Percentiles rank a stretch among this genome's conserved stretches.
Conservation (phyloP, 2,329 filamentous ascomycete species). For the Phaeosphaeriaceae sp. region DNA sequence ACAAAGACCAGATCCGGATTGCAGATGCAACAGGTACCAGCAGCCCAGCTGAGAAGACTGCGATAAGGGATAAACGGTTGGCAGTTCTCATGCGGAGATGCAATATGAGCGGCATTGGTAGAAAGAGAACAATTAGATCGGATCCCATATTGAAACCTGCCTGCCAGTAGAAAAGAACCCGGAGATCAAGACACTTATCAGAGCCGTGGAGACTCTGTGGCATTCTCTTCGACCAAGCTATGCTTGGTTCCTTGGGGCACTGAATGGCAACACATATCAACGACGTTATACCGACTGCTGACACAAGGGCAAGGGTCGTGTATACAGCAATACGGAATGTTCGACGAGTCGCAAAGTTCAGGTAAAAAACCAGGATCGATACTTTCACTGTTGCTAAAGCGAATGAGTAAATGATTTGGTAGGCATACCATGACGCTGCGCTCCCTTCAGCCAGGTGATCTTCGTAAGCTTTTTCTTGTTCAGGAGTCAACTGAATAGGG, state of each 20-base stretch:
- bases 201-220: slow-evolving; percentile 11
- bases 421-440: slow-evolving; percentile 31
- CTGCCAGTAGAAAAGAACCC: slow-evolving; percentile 23
- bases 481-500: slow-evolving; percentile 3
- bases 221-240: slow-evolving; percentile 19
- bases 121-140: slow-evolving; percentile 27
- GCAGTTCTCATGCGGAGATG: slow-evolving; percentile 27
- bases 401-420: slow-evolving; percentile 34
- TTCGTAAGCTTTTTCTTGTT: neutral
- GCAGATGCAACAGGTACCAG: slow-evolving; percentile 29
- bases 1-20: slow-evolving; percentile 25
- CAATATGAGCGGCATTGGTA: slow-evolving; percentile 32
- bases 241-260: slow-evolving; percentile 23
- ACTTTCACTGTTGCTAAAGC: slow-evolving; percentile 33
- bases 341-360: slow-evolving; percentile 28
- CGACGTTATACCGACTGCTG: slow-evolving; percentile 15
- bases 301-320: slow-evolving; percentile 20
- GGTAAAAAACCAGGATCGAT: slow-evolving; percentile 35
- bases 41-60: slow-evolving; percentile 30
- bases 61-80: slow-evolving; percentile 29
- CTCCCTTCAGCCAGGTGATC: slow-evolving; percentile 9
- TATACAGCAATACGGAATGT: slow-evolving; percentile 26
- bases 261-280: slow-evolving; percentile 29
- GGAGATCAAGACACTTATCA: slow-evolving; percentile 22
- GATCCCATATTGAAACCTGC: slow-evolving; percentile 33